Evolutionary conservation across 768 basidiomycete genomes (phyloP).

Genomic region (Lactarius psammicola): DNA sequence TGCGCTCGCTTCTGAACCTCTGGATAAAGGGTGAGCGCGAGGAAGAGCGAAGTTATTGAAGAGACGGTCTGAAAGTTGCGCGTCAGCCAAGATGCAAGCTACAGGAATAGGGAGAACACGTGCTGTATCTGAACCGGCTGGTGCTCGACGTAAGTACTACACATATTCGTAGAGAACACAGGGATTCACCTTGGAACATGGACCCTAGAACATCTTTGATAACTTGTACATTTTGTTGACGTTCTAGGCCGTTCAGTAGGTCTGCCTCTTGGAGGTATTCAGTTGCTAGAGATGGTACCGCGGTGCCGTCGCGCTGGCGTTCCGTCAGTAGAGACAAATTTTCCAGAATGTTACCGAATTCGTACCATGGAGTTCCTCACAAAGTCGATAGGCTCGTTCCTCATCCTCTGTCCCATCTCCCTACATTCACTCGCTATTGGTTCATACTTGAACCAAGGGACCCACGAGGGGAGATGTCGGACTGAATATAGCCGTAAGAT

Average conservation of each 20-base stretch:
- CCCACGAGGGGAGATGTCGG: neutral
- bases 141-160: neutral
- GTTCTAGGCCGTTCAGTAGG: neutral
- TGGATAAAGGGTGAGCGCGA: too few species aligned
- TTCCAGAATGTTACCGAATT: neutral
- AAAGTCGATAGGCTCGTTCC: neutral
- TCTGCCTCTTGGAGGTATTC: neutral
- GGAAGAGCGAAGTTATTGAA: slow-evolving; percentile 28
- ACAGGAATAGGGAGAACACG: neutral
- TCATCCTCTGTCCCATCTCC: neutral
- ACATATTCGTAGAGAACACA: neutral
- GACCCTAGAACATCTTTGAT: neutral
- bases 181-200: neutral
- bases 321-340: neutral
- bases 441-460: neutral
- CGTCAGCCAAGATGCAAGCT: neutral
- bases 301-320: neutral
- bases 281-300: neutral
- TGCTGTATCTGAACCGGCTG: neutral
- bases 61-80: slow-evolving; percentile 8
- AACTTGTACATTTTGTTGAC: neutral
- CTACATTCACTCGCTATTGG: neutral
- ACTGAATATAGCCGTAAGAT: neutral
- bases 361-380: slow-evolving; percentile 5
- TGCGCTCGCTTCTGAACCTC: too few species aligned